A percentile compares a stretch with the other conserved stretches of the same genome.
phyloP scores from a whole-genome alignment of 169 alveolate genomes.

The Cryptosporidium ryanae region DNA sequence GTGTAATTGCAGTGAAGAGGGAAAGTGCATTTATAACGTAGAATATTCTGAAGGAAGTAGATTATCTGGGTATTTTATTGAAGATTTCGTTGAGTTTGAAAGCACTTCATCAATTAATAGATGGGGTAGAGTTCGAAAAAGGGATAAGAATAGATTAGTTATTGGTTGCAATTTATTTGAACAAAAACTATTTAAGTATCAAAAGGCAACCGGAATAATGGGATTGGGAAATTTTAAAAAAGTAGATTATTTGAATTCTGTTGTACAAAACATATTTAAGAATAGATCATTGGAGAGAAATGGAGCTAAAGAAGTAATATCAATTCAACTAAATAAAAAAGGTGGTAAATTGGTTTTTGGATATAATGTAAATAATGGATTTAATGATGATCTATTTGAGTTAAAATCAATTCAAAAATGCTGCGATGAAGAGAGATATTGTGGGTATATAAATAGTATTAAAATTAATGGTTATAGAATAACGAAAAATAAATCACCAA shows the following conservation, averaged over 20 bases:
- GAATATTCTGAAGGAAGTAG: slow-evolving; percentile 79
- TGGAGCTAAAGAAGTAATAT: slow-evolving; percentile 5
- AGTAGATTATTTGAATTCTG: not conserved
- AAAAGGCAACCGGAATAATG: slow-evolving; percentile 79
- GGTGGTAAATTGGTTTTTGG: slow-evolving; percentile 54
- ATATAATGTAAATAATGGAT: not conserved
- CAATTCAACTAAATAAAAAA: slow-evolving; percentile 15
- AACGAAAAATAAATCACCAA: not conserved
- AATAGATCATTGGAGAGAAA: not conserved
- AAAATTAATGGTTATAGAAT: not conserved
- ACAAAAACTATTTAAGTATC: slow-evolving; percentile 75
- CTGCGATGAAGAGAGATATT: slow-evolving; percentile 46
- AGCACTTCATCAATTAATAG: not conserved
- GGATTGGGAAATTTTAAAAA: slow-evolving; percentile 72
- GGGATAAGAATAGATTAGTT: slow-evolving; percentile 5
- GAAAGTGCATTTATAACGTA: slow-evolving; percentile 77
- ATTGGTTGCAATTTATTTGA: slow-evolving; percentile 78
- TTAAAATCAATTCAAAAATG: slow-evolving; percentile 12
- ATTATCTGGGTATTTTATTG: slow-evolving; percentile 77
- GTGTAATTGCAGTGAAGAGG: not conserved
- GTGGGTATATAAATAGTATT: slow-evolving; percentile 20
- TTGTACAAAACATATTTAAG: not conserved
- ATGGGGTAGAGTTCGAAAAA: too few species aligned
- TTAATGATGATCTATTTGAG: not conserved
- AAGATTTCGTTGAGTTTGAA: slow-evolving; percentile 75